Percentiles rank a stretch among this genome's conserved stretches.
These are phyloP conservation scores for Moniliophthora roreri DNA, from an alignment of 1,284 basidiomycete species.

Conservation along the genomic window DNA sequence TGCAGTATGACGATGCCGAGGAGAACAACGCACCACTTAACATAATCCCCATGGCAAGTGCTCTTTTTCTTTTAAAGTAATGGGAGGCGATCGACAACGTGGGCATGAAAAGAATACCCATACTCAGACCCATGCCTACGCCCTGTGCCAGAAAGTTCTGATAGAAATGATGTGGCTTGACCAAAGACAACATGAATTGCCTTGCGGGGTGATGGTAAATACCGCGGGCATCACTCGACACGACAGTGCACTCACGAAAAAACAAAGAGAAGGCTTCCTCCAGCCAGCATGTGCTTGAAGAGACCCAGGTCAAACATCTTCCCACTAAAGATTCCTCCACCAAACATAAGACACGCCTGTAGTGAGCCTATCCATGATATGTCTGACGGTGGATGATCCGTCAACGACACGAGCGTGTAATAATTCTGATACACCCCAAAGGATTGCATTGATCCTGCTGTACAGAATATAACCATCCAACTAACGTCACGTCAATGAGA, in stretches of 20 bases:
- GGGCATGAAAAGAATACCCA: constrained; percentile 32
- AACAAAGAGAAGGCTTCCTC: constrained; percentile 18
- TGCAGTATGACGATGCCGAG: neutral
- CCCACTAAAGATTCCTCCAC: constrained; percentile 27
- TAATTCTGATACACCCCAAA: constrained; percentile 36
- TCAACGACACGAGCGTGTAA: constrained; percentile 23
- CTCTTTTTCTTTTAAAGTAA: constrained; percentile 31
- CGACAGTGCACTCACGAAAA: constrained; percentile 11
- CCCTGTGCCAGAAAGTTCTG: constrained; percentile 32
- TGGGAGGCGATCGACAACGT: constrained; percentile 30
- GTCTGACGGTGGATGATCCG: constrained; percentile 20
- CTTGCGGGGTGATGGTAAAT: neutral
- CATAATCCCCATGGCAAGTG: constrained; percentile 37
- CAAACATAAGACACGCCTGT: constrained; percentile 28
- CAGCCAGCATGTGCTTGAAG: constrained; percentile 16
- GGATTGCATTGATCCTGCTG: constrained; percentile 23
- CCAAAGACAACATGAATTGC: constrained; percentile 24
- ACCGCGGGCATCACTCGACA: neutral
- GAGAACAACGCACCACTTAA: constrained; percentile 23
- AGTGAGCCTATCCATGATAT: constrained; percentile 34
- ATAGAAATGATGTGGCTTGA: constrained; percentile 24
- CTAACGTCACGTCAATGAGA: neutral
- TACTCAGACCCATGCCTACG: constrained; percentile 31
- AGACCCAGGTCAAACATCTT: constrained; percentile 28
- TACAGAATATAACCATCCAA: constrained; percentile 16